A percentile compares a stretch with the other conserved stretches of the same genome.
These are phyloP conservation scores for Botrytis squamosa DNA, from an alignment of 2,329 filamentous ascomycete species.

Conservation along the genomic window DNA sequence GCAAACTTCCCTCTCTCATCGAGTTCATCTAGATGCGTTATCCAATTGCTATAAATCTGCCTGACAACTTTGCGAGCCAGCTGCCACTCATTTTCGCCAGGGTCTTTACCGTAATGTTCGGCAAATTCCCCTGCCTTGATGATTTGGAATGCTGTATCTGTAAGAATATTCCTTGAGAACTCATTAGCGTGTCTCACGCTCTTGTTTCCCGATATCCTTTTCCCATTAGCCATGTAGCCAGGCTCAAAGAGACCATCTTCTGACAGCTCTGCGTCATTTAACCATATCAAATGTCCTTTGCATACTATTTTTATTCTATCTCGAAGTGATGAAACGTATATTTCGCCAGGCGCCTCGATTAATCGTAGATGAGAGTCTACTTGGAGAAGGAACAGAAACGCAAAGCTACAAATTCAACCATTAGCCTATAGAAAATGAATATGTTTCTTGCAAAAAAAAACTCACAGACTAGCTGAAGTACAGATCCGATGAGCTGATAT, in stretches of 20 bases:
- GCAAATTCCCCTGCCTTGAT: background rate
- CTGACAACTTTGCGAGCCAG: background rate
- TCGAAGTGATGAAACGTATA: background rate
- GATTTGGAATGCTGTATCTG: background rate
- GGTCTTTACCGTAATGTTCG: background rate
- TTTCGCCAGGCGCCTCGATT: background rate
- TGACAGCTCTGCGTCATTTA: background rate
- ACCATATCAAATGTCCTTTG: background rate
- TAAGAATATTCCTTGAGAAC: background rate
- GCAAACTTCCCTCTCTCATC: background rate
- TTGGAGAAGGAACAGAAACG: background rate
- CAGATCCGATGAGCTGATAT: background rate
- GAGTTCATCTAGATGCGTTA: background rate
- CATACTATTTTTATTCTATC: background rate
- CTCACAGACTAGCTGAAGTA: background rate
- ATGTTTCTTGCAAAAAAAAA: background rate
- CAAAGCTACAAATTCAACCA: background rate
- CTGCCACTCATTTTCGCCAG: background rate
- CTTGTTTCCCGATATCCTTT: no score
- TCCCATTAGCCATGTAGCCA: background rate
- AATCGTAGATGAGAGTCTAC: background rate
- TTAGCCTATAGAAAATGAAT: background rate
- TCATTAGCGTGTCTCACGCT: no score
- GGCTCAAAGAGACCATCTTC: rapidly evolving
- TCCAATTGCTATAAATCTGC: background rate